Evolutionary conservation across 768 basidiomycete species (phyloP), one percentile per base, ranked within the genome.

Genomic region (Russula sp.): DNA sequence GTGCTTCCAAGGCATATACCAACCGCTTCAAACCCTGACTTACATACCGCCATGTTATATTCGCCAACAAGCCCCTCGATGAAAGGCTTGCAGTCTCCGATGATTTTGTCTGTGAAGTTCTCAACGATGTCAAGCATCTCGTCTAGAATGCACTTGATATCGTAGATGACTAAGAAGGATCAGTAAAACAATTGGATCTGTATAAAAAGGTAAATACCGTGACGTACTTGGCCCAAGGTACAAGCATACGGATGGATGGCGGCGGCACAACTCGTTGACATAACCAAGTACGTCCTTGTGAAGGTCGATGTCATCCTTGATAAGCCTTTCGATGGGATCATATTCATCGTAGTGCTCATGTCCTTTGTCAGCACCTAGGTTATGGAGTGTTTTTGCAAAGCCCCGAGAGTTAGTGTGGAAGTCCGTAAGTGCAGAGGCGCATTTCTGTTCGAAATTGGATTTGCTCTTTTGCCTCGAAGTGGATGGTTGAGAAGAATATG

Each of bases 101-200:
- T 61, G 14, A 77, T 62, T 9, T 70, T 80, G 68, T 87, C 86
- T 18, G 77, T 73, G 18, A 81, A 36, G 68, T 84, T 78, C 71
- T 85, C 83, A 2, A 75, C 69, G 6, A 71, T 70, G 68, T 88
- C 76, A 46, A 88, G 73, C 30, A 83, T 58, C 4, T 74, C 74
- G 67, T 85, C 84, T 36, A 87, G 57, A 28, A 83, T 64, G 69
- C 88, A 88, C 71, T 89, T 88, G 72, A 86, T 70, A 11, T 83
- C 74, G 64, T 84, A 83, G 10, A 86, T 75, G 66, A 83, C 87
- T 89, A 56, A 26, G 34, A 63, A 49, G 20, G 46, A 55, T 61
- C 16, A 57, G 38, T 44, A 30, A 64, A 36, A 36, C 32, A 42
- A 34, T 38, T 53, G 61, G 7, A 53, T 22, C 54, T 46, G 28